Conservation (phyloP, 148 eudicot species). For the Spergularia marina region DNA sequence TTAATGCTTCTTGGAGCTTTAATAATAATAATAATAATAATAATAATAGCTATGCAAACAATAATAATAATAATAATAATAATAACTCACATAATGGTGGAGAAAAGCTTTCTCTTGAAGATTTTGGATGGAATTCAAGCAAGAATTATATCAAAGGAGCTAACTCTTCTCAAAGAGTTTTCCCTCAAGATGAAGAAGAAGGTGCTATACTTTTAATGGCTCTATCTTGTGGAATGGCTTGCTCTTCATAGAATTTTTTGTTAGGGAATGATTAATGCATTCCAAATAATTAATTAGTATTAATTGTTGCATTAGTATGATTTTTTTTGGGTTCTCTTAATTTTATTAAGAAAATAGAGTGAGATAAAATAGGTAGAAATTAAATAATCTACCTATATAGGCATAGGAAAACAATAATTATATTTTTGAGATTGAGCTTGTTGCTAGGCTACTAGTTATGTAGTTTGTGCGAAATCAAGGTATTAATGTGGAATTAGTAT, state of each 20-base stretch:
- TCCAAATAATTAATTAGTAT: neutral
- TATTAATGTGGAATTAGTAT: too few relatives aligned
- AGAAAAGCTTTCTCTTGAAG: conserved; percentile 13
- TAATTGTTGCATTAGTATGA: neutral
- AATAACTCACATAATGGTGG: neutral
- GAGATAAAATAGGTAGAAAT: conserved; percentile 10
- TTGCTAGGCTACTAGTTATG: neutral
- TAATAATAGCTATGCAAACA: neutral
- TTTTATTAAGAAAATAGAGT: neutral
- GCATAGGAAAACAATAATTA: conserved; percentile 11
- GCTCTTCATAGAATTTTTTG: conserved; percentile 14
- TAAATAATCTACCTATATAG: conserved; percentile 22
- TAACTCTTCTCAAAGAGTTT: conserved; percentile 21
- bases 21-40: neutral
- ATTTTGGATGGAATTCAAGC: conserved; percentile 23
- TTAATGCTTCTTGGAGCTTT: conserved; percentile 13
- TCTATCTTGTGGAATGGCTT: conserved; percentile 52
- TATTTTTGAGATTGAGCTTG: conserved; percentile 17
- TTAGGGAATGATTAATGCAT: neutral
- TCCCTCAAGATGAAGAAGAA: conserved; percentile 57
- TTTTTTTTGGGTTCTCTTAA: neutral
- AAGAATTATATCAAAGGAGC: neutral
- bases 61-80: neutral
- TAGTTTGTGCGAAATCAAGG: too few relatives aligned
- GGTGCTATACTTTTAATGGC: conserved; percentile 61